Percentiles rank a stretch among this genome's conserved stretches.
Evolutionary conservation across 495 filamentous ascomycete genomes (phyloP).

Genomic region (Penicillium atrosanguineum): DNA sequence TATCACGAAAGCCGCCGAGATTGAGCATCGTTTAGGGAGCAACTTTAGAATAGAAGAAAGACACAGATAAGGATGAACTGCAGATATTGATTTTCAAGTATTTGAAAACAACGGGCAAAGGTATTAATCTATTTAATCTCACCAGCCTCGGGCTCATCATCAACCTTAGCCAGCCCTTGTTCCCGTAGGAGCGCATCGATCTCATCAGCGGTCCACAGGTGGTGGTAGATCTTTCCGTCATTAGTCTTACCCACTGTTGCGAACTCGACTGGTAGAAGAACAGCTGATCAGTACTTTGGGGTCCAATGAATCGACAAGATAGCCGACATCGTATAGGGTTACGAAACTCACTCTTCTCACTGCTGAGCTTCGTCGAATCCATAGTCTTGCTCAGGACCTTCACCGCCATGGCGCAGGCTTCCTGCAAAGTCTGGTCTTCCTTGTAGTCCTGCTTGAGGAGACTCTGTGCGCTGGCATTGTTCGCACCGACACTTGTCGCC

Average conservation of each 20-base stretch:
- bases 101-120: constrained; percentile 24
- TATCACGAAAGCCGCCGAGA: not conserved
- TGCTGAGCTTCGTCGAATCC: constrained; percentile 97
- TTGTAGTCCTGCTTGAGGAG: constrained; percentile 99
- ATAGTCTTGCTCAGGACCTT: constrained; percentile 99
- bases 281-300: constrained; percentile 30
- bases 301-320: not conserved
- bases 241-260: constrained; percentile 95
- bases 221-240: constrained; percentile 94
- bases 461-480: constrained; percentile 97
- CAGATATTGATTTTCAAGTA: constrained; percentile 28
- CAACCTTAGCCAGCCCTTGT: constrained; percentile 88
- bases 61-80: constrained; percentile 7
- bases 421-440: constrained; percentile 92
- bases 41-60: not conserved
- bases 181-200: constrained; percentile 92
- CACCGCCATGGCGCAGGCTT: constrained; percentile 95
- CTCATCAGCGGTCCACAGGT: constrained; percentile 95
- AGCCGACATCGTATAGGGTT: not conserved
- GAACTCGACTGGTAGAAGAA: constrained; percentile 74
- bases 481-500: constrained; percentile 94
- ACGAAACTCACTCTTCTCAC: constrained; percentile 83
- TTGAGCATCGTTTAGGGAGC: not conserved
- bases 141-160: constrained; percentile 69
- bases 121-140: constrained; percentile 48